A percentile compares a stretch with the other conserved stretches of the same genome.
These are phyloP conservation scores for Oryza meridionalis DNA, from an alignment of 176 grass and related monocot genomes.

Conservation along the genomic window DNA sequence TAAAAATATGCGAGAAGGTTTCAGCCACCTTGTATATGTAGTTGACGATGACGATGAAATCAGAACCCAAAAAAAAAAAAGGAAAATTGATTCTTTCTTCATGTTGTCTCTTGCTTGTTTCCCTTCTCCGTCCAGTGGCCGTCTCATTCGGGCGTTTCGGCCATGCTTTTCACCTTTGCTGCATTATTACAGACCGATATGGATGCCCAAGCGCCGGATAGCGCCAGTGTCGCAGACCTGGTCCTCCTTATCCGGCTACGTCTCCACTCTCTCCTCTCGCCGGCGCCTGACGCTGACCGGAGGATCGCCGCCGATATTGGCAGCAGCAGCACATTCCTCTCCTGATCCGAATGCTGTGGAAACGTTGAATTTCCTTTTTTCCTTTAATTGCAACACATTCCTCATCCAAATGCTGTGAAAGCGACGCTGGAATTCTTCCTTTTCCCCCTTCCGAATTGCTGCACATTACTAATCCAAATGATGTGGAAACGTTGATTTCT, in stretches of 20 bases:
- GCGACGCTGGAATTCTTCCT: not conserved
- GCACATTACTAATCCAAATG: not conserved
- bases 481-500: not conserved
- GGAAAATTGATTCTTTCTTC: conserved; percentile 43
- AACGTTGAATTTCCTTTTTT: not conserved
- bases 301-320: not conserved
- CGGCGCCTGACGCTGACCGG: conserved; percentile 17
- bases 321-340: not conserved
- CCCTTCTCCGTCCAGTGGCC: not conserved
- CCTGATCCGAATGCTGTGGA: not conserved
- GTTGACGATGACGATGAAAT: conserved; percentile 57
- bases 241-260: conserved; percentile 1
- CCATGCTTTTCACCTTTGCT: conserved; percentile 33
- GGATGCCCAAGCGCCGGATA: conserved; percentile 19
- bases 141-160: conserved; percentile 18
- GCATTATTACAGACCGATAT: conserved; percentile 28
- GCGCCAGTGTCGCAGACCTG: not conserved
- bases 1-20: conserved; percentile 27
- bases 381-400: not conserved
- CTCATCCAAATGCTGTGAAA: not conserved
- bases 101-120: not conserved
- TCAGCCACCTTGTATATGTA: conserved; percentile 49
- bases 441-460: not conserved
- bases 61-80: not conserved
- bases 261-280: not conserved